These are phyloP conservation scores for Paxillus rubicundulus DNA, from an alignment of 768 basidiomycete species.

Conservation along the genomic window DNA sequence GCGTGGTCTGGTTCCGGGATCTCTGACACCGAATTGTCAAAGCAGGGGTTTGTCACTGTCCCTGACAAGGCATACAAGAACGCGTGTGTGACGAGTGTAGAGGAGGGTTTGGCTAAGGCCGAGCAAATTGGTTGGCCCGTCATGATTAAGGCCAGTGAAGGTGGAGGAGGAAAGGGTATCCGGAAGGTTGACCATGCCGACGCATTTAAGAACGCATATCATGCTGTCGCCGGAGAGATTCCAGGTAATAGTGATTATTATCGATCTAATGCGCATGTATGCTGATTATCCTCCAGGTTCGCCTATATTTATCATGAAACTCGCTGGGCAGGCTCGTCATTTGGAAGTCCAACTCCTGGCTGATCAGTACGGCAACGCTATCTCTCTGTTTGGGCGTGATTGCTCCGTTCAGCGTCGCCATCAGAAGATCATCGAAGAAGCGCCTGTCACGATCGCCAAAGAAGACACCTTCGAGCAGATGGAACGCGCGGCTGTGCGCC, in stretches of 20 bases:
- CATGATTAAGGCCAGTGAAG: conserved; percentile 99
- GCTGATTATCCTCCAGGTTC: conserved; percentile 57
- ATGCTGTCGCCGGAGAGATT: conserved; percentile 93
- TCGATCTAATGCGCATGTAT: background rate
- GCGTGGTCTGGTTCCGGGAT: conserved; percentile 98
- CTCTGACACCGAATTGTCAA: conserved; percentile 77
- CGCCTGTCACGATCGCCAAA: conserved; percentile 95
- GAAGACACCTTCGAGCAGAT: conserved; percentile 92
- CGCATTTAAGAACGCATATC: conserved; percentile 90
- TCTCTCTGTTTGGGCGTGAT: conserved; percentile 97
- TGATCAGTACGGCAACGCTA: conserved; percentile 99
- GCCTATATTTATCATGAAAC: conserved; percentile 99
- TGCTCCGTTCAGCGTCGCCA: conserved; percentile 99
- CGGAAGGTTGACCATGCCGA: conserved; percentile 87
- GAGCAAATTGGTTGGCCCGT: conserved; percentile 93
- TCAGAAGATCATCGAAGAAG: conserved; percentile 99
- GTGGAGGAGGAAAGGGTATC: conserved; percentile 99
- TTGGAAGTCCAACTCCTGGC: conserved; percentile 97
- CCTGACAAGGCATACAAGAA: conserved; percentile 83
- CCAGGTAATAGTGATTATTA: conserved; percentile 60
- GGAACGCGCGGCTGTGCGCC: conserved; percentile 98
- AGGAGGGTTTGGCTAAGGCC: conserved; percentile 80
- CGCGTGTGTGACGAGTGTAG: conserved; percentile 86
- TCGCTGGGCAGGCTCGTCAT: conserved; percentile 96
- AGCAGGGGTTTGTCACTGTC: conserved; percentile 91